Evolutionary conservation across 306 rosid species (phyloP).

Genomic region (Lagenaria siceraria): DNA sequence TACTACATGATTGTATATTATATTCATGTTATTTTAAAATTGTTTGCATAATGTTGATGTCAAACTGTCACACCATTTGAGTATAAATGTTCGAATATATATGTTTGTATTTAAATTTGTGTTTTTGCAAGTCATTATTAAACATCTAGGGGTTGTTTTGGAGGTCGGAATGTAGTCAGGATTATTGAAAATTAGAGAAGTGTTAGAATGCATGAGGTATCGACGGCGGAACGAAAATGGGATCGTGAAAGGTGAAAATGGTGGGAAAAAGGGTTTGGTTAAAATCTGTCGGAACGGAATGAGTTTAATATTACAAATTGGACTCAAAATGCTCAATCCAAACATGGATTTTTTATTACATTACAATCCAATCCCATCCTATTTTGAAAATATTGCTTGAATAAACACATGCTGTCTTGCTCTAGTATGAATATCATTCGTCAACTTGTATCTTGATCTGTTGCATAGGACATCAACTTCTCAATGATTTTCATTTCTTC

Average conservation of each 20-base stretch:
- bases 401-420: neutral
- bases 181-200: too few relatives aligned
- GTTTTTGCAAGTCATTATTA: neutral
- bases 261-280: too few relatives aligned
- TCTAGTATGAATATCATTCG: neutral
- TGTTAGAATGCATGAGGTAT: too few relatives aligned
- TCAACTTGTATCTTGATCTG: neutral
- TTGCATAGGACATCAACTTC: conserved; percentile 31
- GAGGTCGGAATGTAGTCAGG: too few relatives aligned
- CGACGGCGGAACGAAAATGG: too few relatives aligned
- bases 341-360: too few relatives aligned
- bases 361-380: too few relatives aligned
- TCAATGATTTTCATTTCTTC: conserved; percentile 39
- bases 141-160: too few relatives aligned
- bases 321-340: too few relatives aligned
- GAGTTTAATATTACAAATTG: too few relatives aligned
- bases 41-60: neutral
- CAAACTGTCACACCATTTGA: neutral
- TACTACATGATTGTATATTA: neutral
- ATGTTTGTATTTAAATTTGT: neutral
- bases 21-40: neutral
- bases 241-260: too few relatives aligned
- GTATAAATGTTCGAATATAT: neutral
- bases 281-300: too few relatives aligned
- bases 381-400: neutral